Evolutionary conservation across 2,329 filamentous ascomycete genomes (phyloP).

Genomic region (Monosporascus sp.): DNA sequence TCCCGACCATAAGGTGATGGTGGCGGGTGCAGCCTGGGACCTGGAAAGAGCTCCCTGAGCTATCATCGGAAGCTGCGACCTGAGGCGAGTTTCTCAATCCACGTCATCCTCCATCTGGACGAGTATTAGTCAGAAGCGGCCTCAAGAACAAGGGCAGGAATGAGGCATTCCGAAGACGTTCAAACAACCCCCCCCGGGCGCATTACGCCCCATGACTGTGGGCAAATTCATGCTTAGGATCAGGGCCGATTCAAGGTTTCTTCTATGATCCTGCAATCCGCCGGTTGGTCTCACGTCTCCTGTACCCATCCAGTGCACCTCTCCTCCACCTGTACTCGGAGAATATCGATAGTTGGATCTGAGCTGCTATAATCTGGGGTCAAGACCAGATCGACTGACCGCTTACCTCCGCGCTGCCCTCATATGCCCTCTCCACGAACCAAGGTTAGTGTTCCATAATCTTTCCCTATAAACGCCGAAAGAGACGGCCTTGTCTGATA

Average conservation of each 20-base stretch:
- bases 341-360: too few relatives aligned
- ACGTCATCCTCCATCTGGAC: constrained; percentile 32
- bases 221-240: constrained; percentile 12
- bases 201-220: too few relatives aligned
- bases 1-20: constrained; percentile 22
- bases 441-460: constrained; percentile 29
- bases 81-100: constrained; percentile 34
- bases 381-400: constrained; percentile 19
- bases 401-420: constrained; percentile 28
- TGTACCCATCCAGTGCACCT: neutral
- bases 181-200: too few relatives aligned
- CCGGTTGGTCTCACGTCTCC: neutral
- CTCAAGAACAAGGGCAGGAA: neutral
- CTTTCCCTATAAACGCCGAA: constrained; percentile 22
- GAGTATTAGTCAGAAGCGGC: neutral
- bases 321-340: too few relatives aligned
- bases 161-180: neutral
- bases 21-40: constrained; percentile 3
- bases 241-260: constrained; percentile 29
- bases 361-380: neutral
- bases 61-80: constrained; percentile 26
- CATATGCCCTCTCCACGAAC: constrained; percentile 37
- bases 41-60: constrained; percentile 25
- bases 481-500: constrained; percentile 38
- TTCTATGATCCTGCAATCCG: constrained; percentile 25